Base-by-base conservation (phyloP, 768 basidiomycete species). In the Daedaleopsis nitida region DNA sequence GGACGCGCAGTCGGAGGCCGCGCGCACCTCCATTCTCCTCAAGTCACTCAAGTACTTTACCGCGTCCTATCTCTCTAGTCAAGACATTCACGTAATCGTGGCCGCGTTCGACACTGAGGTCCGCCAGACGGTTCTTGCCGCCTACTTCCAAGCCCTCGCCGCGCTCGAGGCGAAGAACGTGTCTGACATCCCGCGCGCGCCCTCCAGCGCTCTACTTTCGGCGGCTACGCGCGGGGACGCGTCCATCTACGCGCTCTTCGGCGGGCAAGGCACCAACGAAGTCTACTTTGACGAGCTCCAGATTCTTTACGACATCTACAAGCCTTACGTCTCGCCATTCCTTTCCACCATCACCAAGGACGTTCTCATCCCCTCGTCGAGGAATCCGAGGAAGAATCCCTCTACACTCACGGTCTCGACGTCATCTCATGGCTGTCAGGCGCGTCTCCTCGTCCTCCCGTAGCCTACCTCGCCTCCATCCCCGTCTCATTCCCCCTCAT, bases 281-380 rank as follows among this genome's bases (percentile, higher is more conserved):
- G 91, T 96, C 61, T 99, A 98, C 79, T 94, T 98, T 73, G 92
- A 96, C 73, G 97, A 98, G 74, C 83, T 99, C 19, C 92, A 96
- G 77, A 78, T 81, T 52, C 87, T 98, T 54, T 95, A 92, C 76
- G 90, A 97, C 76, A 91, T 86, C 62, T 98, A 99, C 82, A 85
- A 81, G 64, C 89, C 95, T 12, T 96, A 94, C 71, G 87, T 98
- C 65, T 78, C 81, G 16, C 74, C 88, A 17, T 88, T 94, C 80
- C 75, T 97, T 64, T 69, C 78, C 32, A 78, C 79, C 42, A 75
- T 93, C 66, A 86, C 89, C 51, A 69, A 78, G 17, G 80, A 88
- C 50, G 79, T 92, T 68, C 88, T 98, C 68, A 66, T 45, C 88
- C 93, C 24, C 85, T 96, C 56, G 85, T 85, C 24, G 78, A 80